Conservation (phyloP, 805 yeast species). For the Nakazawaea populi region DNA sequence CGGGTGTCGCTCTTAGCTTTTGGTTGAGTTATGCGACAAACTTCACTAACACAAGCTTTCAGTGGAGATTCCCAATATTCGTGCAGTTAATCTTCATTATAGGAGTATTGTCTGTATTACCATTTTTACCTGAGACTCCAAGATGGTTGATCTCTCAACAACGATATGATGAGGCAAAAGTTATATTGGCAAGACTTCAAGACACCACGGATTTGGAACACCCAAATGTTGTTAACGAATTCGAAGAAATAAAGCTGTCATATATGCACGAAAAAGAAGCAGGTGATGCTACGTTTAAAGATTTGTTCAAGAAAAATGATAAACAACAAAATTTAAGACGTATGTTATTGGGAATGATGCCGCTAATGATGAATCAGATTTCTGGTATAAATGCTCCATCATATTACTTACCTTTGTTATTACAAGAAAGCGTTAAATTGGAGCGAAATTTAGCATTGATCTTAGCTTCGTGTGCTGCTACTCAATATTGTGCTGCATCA, state of each 20-base stretch:
- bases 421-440: slow-evolving; percentile 8
- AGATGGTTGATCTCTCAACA: slow-evolving; percentile 47
- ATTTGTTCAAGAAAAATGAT: slow-evolving; percentile 22
- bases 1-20: slow-evolving; percentile 62
- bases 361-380: slow-evolving; percentile 67
- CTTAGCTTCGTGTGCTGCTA: slow-evolving; percentile 7
- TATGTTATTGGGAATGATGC: slow-evolving; percentile 55
- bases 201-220: slow-evolving; percentile 19
- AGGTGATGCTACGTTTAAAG: slow-evolving; percentile 25
- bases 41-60: slow-evolving; percentile 37
- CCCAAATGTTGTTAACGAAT: slow-evolving; percentile 14
- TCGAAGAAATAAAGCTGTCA: slow-evolving; percentile 14
- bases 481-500: slow-evolving; percentile 9
- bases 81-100: slow-evolving; percentile 45
- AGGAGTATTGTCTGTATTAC: slow-evolving; percentile 9
- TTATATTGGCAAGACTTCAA: slow-evolving; percentile 31
- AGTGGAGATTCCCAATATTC: slow-evolving; percentile 67
- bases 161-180: slow-evolving; percentile 36
- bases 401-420: slow-evolving; percentile 32
- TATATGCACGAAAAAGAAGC: slow-evolving; percentile 8
- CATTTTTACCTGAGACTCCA: slow-evolving; percentile 13
- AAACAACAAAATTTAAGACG: slow-evolving; percentile 58
- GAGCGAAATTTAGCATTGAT: slow-evolving; percentile 5
- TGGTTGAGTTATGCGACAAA: slow-evolving; percentile 61
- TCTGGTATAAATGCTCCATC: slow-evolving; percentile 69